phyloP scores from a whole-genome alignment of 2,329 filamentous ascomycete genomes.

The Exophiala viscosa region DNA sequence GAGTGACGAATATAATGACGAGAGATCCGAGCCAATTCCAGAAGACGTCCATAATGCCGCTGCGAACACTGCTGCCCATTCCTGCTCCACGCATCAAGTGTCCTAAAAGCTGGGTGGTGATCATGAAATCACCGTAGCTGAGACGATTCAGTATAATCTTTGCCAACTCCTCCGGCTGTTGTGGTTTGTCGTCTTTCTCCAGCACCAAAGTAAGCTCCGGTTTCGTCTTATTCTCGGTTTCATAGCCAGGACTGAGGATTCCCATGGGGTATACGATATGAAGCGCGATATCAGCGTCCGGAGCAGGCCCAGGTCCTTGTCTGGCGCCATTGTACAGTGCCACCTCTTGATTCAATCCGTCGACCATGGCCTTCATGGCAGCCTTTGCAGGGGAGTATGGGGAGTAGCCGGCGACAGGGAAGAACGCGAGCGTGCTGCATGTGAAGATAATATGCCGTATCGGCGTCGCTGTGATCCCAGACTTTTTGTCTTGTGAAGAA shows the following conservation, averaged over 20 bases:
- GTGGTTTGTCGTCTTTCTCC: constrained; percentile 76
- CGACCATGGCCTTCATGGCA: constrained; percentile 76
- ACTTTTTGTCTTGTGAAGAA: constrained; percentile 16
- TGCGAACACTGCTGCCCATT: constrained; percentile 50
- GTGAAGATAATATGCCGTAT: constrained; percentile 85
- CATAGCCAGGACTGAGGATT: constrained; percentile 72
- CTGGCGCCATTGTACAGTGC: constrained; percentile 73
- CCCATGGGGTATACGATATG: constrained; percentile 81
- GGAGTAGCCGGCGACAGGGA: constrained; percentile 74
- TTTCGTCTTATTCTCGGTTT: constrained; percentile 73
- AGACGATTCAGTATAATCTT: constrained; percentile 65
- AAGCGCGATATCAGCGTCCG: constrained; percentile 67
- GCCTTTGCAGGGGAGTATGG: constrained; percentile 82
- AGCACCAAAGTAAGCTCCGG: constrained; percentile 73
- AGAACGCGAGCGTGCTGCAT: constrained; percentile 69
- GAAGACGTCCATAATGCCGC: constrained; percentile 52
- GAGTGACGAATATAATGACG: constrained; percentile 55
- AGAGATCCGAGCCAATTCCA: constrained; percentile 52
- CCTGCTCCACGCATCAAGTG: constrained; percentile 65
- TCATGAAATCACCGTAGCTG: constrained; percentile 74
- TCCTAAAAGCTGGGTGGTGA: constrained; percentile 72
- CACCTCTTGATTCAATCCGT: constrained; percentile 78
- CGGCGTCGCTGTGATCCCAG: constrained; percentile 34
- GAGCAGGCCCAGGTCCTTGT: constrained; percentile 35
- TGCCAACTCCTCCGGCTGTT: constrained; percentile 76